phyloP scores from a whole-genome alignment of 805 yeast genomes.

The Metahyphopichia silvanorum region DNA sequence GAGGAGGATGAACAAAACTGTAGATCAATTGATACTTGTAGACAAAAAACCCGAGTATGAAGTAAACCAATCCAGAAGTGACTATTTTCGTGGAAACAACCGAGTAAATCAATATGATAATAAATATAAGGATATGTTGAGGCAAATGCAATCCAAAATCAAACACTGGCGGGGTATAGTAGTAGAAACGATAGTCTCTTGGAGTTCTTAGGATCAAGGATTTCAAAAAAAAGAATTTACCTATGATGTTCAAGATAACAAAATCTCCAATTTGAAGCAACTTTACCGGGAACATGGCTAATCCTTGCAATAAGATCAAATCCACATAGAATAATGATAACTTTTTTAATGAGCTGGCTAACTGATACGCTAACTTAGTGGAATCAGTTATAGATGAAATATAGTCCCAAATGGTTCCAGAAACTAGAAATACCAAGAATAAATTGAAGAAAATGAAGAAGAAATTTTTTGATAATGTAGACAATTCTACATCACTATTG shows the following conservation, averaged over 20 bases:
- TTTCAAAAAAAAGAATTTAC: slow-evolving; percentile 36
- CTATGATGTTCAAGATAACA: slow-evolving; percentile 38
- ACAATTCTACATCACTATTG: slow-evolving; percentile 56
- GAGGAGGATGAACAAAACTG: slow-evolving; percentile 61
- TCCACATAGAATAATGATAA: slow-evolving; percentile 55
- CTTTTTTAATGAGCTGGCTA: slow-evolving; percentile 51
- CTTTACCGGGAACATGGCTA: slow-evolving; percentile 60
- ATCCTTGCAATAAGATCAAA: slow-evolving; percentile 67
- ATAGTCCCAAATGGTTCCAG: slow-evolving; percentile 61
- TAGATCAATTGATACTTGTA: slow-evolving; percentile 62
- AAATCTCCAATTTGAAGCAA: slow-evolving; percentile 56
- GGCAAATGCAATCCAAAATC: slow-evolving; percentile 62
- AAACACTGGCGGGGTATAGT: slow-evolving; percentile 56
- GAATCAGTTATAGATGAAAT: slow-evolving; percentile 56
- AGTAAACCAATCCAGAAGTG: slow-evolving; percentile 56
- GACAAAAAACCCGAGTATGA: slow-evolving; percentile 53
- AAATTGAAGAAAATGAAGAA: slow-evolving; percentile 59
- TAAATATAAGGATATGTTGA: slow-evolving; percentile 57
- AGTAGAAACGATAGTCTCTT: slow-evolving; percentile 46
- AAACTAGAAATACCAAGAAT: slow-evolving; percentile 58
- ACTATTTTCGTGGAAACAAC: slow-evolving; percentile 61
- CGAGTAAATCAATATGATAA: slow-evolving; percentile 56
- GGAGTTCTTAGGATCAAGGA: slow-evolving; percentile 45
- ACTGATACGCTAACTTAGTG: slow-evolving; percentile 53
- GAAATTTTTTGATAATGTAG: slow-evolving; percentile 56